Base-by-base conservation (phyloP, 331 rosid species). In the Malus hybrid region DNA sequence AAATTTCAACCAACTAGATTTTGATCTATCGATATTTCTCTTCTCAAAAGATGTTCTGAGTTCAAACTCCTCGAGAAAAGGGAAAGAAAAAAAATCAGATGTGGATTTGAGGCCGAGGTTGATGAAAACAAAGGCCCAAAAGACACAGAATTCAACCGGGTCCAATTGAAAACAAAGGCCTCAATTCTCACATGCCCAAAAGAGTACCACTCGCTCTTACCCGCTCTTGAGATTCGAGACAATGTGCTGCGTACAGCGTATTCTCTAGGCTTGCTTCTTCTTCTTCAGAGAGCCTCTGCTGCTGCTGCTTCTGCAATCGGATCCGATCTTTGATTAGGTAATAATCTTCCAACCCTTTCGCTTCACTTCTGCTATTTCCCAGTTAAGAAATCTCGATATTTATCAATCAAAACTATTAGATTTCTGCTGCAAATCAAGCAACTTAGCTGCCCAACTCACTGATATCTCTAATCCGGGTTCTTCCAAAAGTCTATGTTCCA, bases 261-360 rank as follows among this genome's bases (percentile, higher is more conserved):
- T 5, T 7, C 48, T 73, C 10, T 32, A 76, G 68, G 82, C 87
- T 63, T 50, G 61, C 20, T 28, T 52, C 19, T 52, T 52, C 57
- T 52, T 52, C 57, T 52, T 24, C 29, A 18, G 12, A 42, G 31
- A 44, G 16, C 73, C 75, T 46, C 31, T 28, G 31, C 31, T 28
- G 31, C 31, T 28, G 31, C 13, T 31, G 72, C 65, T 75, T 67
- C 57, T 70, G 55, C 76, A 64, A 65, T 73, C 77, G 44, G 65
- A 82, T 73, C 80, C 63, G 61, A 69, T 81, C 82, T 63, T 63
- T 12, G 44, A n/a, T 76, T 70, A 84, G 80, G 80, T 76, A 36
- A 52, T 76, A 36, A 52, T 6, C 19, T 0, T 6, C 56, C 32
- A 18, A 19, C 57, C 57, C 57, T 16, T 74, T 65, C 75, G 39